Evolutionary conservation across 345 rosid genomes (phyloP).

Genomic region (Ceriops zippeliana): DNA sequence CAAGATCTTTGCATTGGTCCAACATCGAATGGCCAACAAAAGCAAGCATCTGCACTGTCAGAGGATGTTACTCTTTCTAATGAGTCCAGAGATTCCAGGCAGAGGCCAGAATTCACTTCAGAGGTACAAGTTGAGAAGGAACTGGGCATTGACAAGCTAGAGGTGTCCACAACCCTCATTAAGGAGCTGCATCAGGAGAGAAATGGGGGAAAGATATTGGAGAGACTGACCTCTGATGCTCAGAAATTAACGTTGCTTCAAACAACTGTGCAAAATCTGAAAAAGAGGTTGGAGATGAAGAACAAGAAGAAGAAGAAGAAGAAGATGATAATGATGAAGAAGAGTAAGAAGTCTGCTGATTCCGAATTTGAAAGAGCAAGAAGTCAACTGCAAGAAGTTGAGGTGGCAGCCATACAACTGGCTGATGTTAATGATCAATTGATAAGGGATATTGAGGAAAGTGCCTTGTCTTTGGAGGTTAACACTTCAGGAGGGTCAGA

Average conservation of each 20-base stretch:
- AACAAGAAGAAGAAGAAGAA: constrained; percentile 1
- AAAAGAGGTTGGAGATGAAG: constrained; percentile 16
- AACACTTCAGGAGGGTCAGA: constrained; percentile 20
- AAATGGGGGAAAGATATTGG: constrained; percentile 21
- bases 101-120: constrained; percentile 34
- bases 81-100: constrained; percentile 17
- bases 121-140: constrained; percentile 66
- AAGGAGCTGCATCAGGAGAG: constrained; percentile 32
- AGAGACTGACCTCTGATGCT: constrained; percentile 25
- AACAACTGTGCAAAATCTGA: constrained; percentile 23
- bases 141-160: constrained; percentile 61
- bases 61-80: constrained; percentile 1
- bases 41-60: constrained; percentile 15
- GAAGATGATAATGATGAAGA: background rate
- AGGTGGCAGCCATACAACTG: constrained; percentile 20
- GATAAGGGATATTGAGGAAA: constrained; percentile 16
- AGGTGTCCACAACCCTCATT: constrained; percentile 42
- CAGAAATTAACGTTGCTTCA: constrained; percentile 26
- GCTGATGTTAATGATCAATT: constrained; percentile 16
- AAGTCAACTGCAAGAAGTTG: constrained; percentile 25
- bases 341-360: constrained; percentile 13
- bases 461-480: constrained; percentile 11
- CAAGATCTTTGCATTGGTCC: constrained; percentile 15
- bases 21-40: constrained; percentile 7
- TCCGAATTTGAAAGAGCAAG: constrained; percentile 22